Percentiles rank a stretch among this genome's conserved stretches.
phyloP scores from a whole-genome alignment of 1,284 basidiomycete species.

The Volvariella volvacea region DNA sequence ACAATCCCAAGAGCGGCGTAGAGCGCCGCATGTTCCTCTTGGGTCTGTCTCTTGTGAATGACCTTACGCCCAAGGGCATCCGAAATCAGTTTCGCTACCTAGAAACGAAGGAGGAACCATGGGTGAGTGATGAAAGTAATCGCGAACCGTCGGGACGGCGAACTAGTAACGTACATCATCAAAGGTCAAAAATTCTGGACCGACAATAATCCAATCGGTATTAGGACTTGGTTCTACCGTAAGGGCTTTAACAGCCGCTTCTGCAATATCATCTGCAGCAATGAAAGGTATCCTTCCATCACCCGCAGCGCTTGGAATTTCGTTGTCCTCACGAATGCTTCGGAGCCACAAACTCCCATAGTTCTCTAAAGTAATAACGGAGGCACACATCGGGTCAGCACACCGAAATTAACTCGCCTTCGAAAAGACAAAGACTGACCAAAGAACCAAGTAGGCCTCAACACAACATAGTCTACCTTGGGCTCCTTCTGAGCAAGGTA shows the following conservation, averaged over 20 bases:
- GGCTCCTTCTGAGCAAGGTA: conserved; percentile 18
- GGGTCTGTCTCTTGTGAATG: background rate
- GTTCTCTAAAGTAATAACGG: conserved; percentile 15
- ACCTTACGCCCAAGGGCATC: background rate
- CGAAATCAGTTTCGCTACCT: background rate
- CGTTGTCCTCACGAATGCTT: conserved; percentile 13
- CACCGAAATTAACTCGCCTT: too few relatives aligned
- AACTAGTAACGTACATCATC: background rate
- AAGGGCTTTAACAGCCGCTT: conserved; percentile 10
- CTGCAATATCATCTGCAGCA: conserved; percentile 20
- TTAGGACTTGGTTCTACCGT: background rate
- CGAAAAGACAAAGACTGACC: conserved; percentile 12
- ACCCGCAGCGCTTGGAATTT: conserved; percentile 12
- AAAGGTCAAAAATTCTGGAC: background rate
- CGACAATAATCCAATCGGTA: background rate
- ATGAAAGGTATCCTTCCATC: conserved; percentile 20
- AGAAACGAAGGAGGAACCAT: too few relatives aligned
- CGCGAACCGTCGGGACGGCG: too few relatives aligned
- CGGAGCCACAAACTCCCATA: conserved; percentile 9
- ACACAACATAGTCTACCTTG: conserved; percentile 20
- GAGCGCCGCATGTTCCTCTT: background rate
- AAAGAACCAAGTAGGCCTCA: conserved; percentile 26
- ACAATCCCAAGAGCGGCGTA: background rate
- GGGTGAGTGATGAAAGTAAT: background rate
- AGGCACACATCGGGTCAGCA: background rate